Evolutionary conservation across 2,329 filamentous ascomycete genomes (phyloP).

Genomic region (Pezicula neosporulosa): DNA sequence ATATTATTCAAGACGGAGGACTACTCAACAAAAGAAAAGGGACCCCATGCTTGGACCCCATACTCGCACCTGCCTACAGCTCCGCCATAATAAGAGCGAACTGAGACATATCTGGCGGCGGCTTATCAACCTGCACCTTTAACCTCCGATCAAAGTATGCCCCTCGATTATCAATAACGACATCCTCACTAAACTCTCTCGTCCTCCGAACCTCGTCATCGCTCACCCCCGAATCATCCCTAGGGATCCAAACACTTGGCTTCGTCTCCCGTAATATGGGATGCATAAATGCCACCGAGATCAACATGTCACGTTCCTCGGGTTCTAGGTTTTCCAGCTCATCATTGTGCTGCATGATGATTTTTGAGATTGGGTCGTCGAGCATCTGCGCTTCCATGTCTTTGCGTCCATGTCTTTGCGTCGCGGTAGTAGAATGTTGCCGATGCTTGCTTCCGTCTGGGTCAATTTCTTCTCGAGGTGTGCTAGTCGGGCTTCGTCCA

Average conservation of each 20-base stretch:
- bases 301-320: constrained; percentile 81
- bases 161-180: constrained; percentile 91
- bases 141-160: constrained; percentile 79
- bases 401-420: constrained; percentile 54
- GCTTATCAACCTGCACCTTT: constrained; percentile 26
- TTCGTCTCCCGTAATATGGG: constrained; percentile 76
- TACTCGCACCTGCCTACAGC: constrained; percentile 8
- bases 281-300: constrained; percentile 85
- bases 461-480: constrained; percentile 14
- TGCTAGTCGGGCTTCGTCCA: constrained; percentile 14
- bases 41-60: background rate
- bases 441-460: constrained; percentile 3
- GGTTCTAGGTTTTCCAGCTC: constrained; percentile 91
- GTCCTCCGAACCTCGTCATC: constrained; percentile 85
- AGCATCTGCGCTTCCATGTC: constrained; percentile 71
- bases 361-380: constrained; percentile 17
- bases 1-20: background rate
- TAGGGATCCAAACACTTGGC: constrained; percentile 89
- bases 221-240: constrained; percentile 80
- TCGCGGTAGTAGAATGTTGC: constrained; percentile 19
- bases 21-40: background rate
- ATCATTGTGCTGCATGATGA: constrained; percentile 51
- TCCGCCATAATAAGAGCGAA: constrained; percentile 25
- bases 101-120: constrained; percentile 28
- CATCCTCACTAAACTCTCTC: constrained; percentile 49